Evolutionary conservation across 2,329 filamentous ascomycete genomes (phyloP).

Genomic region (Karstenula rhodostoma): DNA sequence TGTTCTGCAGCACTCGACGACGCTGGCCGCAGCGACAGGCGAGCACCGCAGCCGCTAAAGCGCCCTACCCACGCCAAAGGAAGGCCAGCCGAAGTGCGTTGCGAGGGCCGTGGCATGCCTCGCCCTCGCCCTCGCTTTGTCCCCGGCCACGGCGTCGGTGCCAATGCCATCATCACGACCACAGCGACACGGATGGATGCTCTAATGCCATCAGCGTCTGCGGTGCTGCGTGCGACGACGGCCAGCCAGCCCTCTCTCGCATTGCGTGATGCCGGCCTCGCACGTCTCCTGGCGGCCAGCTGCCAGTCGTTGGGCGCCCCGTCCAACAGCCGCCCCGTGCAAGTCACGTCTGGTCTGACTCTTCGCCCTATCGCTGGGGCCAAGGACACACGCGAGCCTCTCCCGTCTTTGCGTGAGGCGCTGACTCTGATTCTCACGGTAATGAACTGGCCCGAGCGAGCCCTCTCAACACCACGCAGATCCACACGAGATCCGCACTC

Average conservation of each 20-base stretch:
- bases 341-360: conserved; percentile 33
- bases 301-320: conserved; percentile 17
- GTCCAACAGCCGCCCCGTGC: conserved; percentile 25
- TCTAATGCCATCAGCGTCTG: conserved; percentile 8
- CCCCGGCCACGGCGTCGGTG: neutral
- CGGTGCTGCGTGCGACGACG: conserved; percentile 3
- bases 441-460: conserved; percentile 27
- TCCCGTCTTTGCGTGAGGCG: conserved; percentile 27
- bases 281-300: neutral
- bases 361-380: conserved; percentile 40
- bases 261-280: conserved; percentile 6
- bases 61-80: conserved; percentile 7
- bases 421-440: conserved; percentile 29
- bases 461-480: conserved; percentile 31
- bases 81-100: conserved; percentile 5
- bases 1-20: too few relatives aligned
- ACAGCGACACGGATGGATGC: neutral
- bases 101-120: neutral
- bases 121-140: conserved; percentile 4
- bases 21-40: conserved; percentile 1
- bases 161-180: neutral
- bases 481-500: conserved; percentile 22
- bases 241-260: neutral
- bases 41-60: conserved; percentile 5
- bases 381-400: conserved; percentile 26